These are phyloP conservation scores for Chlamydomonas schloesseri DNA, from an alignment of 139 green algal genomes.

Conservation along the genomic window DNA sequence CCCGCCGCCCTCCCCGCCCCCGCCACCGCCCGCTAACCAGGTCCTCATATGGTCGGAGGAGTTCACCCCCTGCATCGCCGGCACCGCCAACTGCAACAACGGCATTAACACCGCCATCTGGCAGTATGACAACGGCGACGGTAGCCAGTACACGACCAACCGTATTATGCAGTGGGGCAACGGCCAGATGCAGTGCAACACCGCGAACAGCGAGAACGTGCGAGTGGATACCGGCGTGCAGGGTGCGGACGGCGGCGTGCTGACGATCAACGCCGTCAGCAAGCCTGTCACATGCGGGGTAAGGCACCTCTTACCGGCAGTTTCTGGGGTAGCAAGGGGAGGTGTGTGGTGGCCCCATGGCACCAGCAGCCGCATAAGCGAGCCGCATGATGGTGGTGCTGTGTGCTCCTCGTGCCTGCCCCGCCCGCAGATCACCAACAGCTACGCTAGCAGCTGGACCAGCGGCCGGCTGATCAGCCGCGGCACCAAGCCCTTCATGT, in stretches of 20 bases:
- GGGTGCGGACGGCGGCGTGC: background rate
- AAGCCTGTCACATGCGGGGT: too few relatives aligned
- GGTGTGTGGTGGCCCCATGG: too few relatives aligned
- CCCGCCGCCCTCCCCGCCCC: too few relatives aligned
- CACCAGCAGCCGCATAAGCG: too few relatives aligned
- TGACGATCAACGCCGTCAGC: background rate
- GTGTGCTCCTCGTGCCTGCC: too few relatives aligned
- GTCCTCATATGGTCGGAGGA: background rate
- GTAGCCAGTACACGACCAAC: background rate
- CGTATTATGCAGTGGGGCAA: background rate
- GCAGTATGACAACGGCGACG: background rate
- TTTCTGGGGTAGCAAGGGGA: too few relatives aligned
- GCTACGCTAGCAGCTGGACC: background rate
- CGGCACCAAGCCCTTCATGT: background rate
- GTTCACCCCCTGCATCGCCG: background rate
- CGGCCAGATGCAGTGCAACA: background rate
- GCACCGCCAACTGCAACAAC: background rate
- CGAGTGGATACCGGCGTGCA: background rate
- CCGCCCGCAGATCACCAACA: background rate
- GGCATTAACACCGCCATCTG: background rate
- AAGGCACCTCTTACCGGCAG: too few relatives aligned
- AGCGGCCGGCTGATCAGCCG: background rate
- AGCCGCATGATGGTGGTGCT: too few relatives aligned
- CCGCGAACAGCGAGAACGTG: background rate
- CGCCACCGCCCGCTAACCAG: too few relatives aligned